These are phyloP conservation scores for Chloropicon primus DNA, from an alignment of 139 green algal genomes.

Conservation along the genomic window DNA sequence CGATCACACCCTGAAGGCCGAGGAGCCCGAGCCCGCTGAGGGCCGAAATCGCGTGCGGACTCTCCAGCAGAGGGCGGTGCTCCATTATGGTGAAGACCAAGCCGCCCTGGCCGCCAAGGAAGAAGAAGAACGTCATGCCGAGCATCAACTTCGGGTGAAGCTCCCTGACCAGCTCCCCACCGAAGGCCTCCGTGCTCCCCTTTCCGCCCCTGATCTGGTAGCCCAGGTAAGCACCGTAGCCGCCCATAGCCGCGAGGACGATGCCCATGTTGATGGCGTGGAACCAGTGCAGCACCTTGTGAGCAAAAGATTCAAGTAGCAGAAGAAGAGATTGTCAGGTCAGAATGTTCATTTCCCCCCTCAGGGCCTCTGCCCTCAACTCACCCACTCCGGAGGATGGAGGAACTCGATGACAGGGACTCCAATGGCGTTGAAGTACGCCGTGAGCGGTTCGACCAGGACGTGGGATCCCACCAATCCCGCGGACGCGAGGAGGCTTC, in stretches of 20 bases:
- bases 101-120: constrained; percentile 54
- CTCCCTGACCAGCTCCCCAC: constrained; percentile 40
- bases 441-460: constrained; percentile 1
- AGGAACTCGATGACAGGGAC: constrained; percentile 12
- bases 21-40: constrained; percentile 49
- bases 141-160: constrained; percentile 53
- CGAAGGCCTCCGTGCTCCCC: background rate
- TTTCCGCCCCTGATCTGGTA: constrained; percentile 37
- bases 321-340: too few relatives aligned
- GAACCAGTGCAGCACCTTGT: constrained; percentile 44
- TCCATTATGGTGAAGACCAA: constrained; percentile 62
- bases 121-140: constrained; percentile 67
- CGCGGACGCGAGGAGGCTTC: background rate
- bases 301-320: too few relatives aligned
- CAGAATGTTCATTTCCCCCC: too few relatives aligned
- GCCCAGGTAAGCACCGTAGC: constrained; percentile 44
- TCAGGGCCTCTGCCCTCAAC: too few relatives aligned
- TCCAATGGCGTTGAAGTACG: constrained; percentile 6
- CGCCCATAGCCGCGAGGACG: constrained; percentile 29
- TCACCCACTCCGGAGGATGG: constrained; percentile 3
- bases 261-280: constrained; percentile 65
- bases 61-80: constrained; percentile 44
- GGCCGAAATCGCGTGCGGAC: constrained; percentile 41
- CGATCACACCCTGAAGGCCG: constrained; percentile 53
- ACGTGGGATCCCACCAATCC: constrained; percentile 1